Conservation (phyloP, 2,329 filamentous ascomycete species). For the Beauveria rudraprayagi region DNA sequence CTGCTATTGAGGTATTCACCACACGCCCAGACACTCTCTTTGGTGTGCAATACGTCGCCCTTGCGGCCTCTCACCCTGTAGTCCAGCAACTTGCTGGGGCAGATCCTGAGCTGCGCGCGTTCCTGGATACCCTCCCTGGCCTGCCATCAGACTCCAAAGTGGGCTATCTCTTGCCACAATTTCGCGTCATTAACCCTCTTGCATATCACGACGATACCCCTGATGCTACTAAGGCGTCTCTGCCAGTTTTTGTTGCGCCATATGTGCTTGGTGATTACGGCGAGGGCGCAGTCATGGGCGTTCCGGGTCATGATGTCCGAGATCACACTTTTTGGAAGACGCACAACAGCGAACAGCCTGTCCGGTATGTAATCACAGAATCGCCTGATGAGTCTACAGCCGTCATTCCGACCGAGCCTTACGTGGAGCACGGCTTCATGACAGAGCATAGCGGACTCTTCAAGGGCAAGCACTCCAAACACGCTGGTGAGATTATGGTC, state of each 20-base stretch:
- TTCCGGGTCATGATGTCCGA: conserved; percentile 73
- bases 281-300: conserved; percentile 85
- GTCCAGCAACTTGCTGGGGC: conserved; percentile 52
- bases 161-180: conserved; percentile 58
- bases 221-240: conserved; percentile 42
- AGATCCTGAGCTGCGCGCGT: conserved; percentile 56
- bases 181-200: conserved; percentile 60
- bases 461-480: conserved; percentile 52
- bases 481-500: conserved; percentile 55
- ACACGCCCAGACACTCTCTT: conserved; percentile 82
- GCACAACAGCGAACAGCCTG: conserved; percentile 52
- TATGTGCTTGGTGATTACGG: conserved; percentile 84
- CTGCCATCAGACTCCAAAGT: conserved; percentile 49
- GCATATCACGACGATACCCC: conserved; percentile 44
- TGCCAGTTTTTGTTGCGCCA: conserved; percentile 74
- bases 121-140: conserved; percentile 55
- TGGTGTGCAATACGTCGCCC: conserved; percentile 75
- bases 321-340: conserved; percentile 75
- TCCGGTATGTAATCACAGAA: conserved; percentile 54
- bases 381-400: conserved; percentile 40
- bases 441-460: conserved; percentile 58
- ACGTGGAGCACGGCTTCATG: conserved; percentile 58
- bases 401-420: conserved; percentile 43
- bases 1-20: conserved; percentile 66
- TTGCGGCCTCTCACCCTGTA: conserved; percentile 65